Evolutionary conservation across 1,139 yeast species (phyloP).

Genomic region (Barnettozyma hawaiiensis): DNA sequence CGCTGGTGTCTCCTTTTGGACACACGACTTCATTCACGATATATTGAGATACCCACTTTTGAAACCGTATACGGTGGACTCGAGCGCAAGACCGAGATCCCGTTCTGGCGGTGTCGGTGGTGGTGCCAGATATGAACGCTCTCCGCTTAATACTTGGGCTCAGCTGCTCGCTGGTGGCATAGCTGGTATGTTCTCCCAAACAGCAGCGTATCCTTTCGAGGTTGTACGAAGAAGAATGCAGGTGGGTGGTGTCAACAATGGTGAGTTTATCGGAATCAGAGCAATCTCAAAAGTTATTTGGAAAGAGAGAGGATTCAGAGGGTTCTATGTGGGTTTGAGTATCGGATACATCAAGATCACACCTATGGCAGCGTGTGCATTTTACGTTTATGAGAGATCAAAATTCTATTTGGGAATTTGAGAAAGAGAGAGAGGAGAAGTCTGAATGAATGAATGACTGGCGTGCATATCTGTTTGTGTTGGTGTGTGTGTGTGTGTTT

Average conservation of each 20-base stretch:
- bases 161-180: conserved; percentile 91
- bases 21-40: conserved; percentile 90
- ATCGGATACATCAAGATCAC: conserved; percentile 93
- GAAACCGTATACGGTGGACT: conserved; percentile 50
- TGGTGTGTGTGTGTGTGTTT: too few relatives aligned
- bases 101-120: conserved; percentile 1
- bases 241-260: conserved; percentile 79
- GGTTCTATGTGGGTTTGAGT: conserved; percentile 88
- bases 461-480: too few relatives aligned
- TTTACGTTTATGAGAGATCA: conserved; percentile 86
- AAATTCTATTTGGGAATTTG: conserved; percentile 53
- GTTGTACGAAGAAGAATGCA: conserved; percentile 94
- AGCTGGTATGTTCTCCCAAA: conserved; percentile 92
- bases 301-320: conserved; percentile 69
- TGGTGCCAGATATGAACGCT: conserved; percentile 28
- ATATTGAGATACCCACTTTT: conserved; percentile 56
- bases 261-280: conserved; percentile 47
- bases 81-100: conserved; percentile 6
- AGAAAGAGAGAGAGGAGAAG: background rate
- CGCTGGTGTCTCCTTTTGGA: conserved; percentile 95
- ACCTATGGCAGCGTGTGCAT: conserved; percentile 97
- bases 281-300: conserved; percentile 45
- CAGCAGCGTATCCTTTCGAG: conserved; percentile 96
- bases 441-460: background rate
- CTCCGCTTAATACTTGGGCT: conserved; percentile 82